These are phyloP conservation scores for Amaranthus tricolor DNA, from an alignment of 179 eudicot genomes.

Conservation along the genomic window DNA sequence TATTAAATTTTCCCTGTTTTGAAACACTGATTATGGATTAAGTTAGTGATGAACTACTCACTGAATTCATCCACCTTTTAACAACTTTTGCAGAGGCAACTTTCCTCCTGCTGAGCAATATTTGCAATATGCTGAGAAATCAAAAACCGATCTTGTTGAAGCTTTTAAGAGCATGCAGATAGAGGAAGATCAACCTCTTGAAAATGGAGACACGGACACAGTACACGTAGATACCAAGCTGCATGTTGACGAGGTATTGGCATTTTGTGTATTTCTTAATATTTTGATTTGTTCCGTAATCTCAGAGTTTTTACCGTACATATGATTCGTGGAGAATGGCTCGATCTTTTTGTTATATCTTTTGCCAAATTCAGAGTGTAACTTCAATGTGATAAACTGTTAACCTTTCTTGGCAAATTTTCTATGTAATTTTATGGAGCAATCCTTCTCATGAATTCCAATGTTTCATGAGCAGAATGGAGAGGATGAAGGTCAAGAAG, in stretches of 20 bases:
- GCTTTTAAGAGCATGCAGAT: constrained; percentile 80
- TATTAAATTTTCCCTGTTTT: background rate
- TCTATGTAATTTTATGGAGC: background rate
- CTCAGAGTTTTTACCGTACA: background rate
- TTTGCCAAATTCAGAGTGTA: no score
- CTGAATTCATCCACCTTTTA: background rate
- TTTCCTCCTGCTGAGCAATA: constrained; percentile 80
- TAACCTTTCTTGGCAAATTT: background rate
- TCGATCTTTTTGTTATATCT: no score
- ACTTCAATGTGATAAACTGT: no score
- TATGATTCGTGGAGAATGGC: no score
- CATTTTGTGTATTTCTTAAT: no score
- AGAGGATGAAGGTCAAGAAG: constrained; percentile 71
- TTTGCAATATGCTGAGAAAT: constrained; percentile 57
- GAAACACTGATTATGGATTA: no score
- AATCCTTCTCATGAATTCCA: background rate
- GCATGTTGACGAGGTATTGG: no score
- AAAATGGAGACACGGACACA: constrained; percentile 59
- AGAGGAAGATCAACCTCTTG: constrained; percentile 63
- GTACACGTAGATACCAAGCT: background rate
- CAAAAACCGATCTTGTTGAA: constrained; percentile 79
- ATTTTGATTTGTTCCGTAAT: background rate
- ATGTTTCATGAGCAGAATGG: constrained; percentile 36
- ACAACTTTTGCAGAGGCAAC: constrained; percentile 44
- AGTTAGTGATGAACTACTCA: background rate